Evolutionary conservation across 495 filamentous ascomycete genomes (phyloP).

Genomic region (Neurospora sp.): DNA sequence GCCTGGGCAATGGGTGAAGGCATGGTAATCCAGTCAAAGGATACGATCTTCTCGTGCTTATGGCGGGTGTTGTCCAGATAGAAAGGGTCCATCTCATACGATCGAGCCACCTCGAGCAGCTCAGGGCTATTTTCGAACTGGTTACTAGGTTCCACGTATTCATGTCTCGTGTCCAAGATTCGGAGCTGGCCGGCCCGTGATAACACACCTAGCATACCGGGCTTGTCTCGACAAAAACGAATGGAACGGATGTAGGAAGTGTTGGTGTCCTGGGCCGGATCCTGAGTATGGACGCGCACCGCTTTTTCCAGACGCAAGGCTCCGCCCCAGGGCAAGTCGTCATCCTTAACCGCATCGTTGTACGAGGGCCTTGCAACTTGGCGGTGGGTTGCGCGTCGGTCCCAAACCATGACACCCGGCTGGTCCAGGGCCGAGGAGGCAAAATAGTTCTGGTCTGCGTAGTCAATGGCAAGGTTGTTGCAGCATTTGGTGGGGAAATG

Average conservation of each 20-base stretch:
- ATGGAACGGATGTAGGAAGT: conserved; percentile 60
- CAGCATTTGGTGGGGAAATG: conserved; percentile 71
- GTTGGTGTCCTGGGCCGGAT: conserved; percentile 33
- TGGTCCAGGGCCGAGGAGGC: conserved; percentile 65
- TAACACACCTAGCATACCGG: conserved; percentile 64
- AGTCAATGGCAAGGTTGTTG: conserved; percentile 84
- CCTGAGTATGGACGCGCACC: conserved; percentile 27
- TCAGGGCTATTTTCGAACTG: conserved; percentile 35
- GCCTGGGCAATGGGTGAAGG: conserved; percentile 50
- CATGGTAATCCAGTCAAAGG: conserved; percentile 75
- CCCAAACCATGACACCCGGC: conserved; percentile 80
- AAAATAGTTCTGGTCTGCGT: conserved; percentile 86
- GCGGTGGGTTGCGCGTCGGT: conserved; percentile 58
- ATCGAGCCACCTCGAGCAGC: conserved; percentile 40
- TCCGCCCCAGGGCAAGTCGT: conserved; percentile 42
- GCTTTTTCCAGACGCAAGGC: conserved; percentile 60
- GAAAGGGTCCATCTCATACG: conserved; percentile 42
- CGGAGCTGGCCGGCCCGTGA: conserved; percentile 72
- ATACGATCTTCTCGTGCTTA: conserved; percentile 58
- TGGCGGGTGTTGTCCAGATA: conserved; percentile 31
- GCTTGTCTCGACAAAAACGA: conserved; percentile 65
- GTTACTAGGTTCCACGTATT: conserved; percentile 35
- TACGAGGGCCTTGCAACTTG: conserved; percentile 34
- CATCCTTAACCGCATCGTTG: conserved; percentile 34
- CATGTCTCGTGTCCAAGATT: conserved; percentile 57